Base-by-base conservation (phyloP, 1,139 yeast species). In the Debaryomyces sp. region DNA sequence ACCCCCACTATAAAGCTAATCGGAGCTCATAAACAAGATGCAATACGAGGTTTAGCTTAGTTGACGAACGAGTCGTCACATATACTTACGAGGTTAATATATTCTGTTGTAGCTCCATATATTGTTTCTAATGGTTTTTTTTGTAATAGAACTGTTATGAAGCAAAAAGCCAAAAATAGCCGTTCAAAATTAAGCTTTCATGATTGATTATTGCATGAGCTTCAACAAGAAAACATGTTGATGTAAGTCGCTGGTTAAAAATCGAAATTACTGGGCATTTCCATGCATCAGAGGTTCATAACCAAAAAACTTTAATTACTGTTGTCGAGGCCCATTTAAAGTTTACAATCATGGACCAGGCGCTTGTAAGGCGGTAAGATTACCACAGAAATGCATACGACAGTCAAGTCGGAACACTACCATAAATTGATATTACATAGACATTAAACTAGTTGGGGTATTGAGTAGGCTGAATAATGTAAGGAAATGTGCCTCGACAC, bases 1-100 rank as follows among this genome's bases (percentile, higher is more conserved):
- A 41, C 43, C 43, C 43, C 43, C 43, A 41, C 43, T 6, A 2
- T n/a, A 30, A 41, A 32, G 21, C 36, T 30, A 41, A 30, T 32
- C 43, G 36, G 43, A 41, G 43, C 43, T 41, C 43, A 30, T 41
- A 41, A 29, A 30, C 33, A 8, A 6, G 5, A 4, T 22, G 4
- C 23, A 17, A 41, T 41, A 41, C 43, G 43, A 41, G 43, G 10
- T 5, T 21, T n/a, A 17, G 8, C 3, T 22, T 18, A n/a, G 23
- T 21, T 18, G 9, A 35, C 26, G 26, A 35, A 21, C 2, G 21
- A 4, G 12, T 3, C 21, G 22, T 35, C 15, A 32, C 12, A 32
- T n/a, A 17, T 3, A 17, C 21, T 32, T 17, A 32, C 12, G 35
- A 32, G 21, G 15, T 7, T 13, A 1, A n/a, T 13, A 30, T 15